These are phyloP conservation scores for Ottelia alismoides DNA, from an alignment of 106 monocot species.

Conservation along the genomic window DNA sequence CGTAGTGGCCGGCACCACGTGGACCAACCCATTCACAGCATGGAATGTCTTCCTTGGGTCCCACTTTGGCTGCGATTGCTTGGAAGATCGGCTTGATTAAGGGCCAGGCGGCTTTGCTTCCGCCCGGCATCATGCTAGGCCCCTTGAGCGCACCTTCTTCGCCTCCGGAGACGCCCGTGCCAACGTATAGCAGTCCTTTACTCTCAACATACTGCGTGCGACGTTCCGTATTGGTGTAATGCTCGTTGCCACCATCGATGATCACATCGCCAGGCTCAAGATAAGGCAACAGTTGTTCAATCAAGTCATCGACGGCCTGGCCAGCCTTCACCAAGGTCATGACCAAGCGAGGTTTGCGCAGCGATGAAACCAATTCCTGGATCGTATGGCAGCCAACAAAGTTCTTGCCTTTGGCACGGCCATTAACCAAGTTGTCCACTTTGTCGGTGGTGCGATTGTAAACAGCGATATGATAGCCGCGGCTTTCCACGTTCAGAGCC, in stretches of 20 bases:
- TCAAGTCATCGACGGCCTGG: conserved; percentile 18
- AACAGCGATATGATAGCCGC: conserved; percentile 23
- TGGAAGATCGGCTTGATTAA: conserved; percentile 5
- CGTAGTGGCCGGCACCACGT: conserved; percentile 25
- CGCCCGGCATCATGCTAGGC: conserved; percentile 19
- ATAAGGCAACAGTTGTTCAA: conserved; percentile 3
- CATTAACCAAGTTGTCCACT: conserved; percentile 13
- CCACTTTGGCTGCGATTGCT: conserved; percentile 18
- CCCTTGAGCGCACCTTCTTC: conserved; percentile 20
- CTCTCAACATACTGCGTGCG: background rate
- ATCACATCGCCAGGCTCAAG: conserved; percentile 22
- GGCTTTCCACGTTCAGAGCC: conserved; percentile 19
- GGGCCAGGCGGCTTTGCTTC: conserved; percentile 10
- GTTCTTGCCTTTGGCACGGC: conserved; percentile 13
- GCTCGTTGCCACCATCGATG: conserved; percentile 26
- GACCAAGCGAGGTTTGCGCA: conserved; percentile 11
- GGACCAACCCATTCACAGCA: conserved; percentile 16
- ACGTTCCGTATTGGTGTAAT: conserved; percentile 25
- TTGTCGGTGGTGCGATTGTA: conserved; percentile 24
- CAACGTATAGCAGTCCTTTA: conserved; percentile 14
- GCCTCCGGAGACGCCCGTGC: conserved; percentile 27
- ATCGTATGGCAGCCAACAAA: conserved; percentile 10
- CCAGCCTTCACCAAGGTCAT: conserved; percentile 25
- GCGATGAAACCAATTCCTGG: conserved; percentile 15
- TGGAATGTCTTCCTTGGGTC: conserved; percentile 18